Evolutionary conservation across 345 rosid species (phyloP).

Genomic region (Gossypium herbaceum): DNA sequence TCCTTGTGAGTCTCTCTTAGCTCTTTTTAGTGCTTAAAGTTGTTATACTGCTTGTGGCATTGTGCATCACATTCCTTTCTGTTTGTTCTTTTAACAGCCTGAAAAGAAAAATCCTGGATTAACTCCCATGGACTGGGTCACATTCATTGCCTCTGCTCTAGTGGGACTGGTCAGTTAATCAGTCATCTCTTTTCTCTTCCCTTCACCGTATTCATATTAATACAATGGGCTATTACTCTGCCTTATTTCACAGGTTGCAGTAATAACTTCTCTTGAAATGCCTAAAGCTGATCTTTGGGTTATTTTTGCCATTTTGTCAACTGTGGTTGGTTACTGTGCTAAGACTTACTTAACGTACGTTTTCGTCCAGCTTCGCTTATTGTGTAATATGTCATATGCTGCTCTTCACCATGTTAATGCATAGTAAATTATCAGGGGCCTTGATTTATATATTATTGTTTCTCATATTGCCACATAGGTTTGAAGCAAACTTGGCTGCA

Average conservation of each 20-base stretch:
- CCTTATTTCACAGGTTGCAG: slow-evolving; percentile 57
- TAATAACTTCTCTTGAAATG: slow-evolving; percentile 63
- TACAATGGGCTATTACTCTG: not conserved
- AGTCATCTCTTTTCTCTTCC: slow-evolving; percentile 7
- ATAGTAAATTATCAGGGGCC: not conserved
- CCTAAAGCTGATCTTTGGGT: slow-evolving; percentile 89
- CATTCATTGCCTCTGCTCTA: slow-evolving; percentile 64
- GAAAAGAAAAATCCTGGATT: slow-evolving; percentile 84
- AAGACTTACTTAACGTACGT: slow-evolving; percentile 81
- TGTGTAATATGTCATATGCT: not conserved
- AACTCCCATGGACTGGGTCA: slow-evolving; percentile 90
- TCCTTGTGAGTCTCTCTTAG: slow-evolving; percentile 53
- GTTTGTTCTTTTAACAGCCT: slow-evolving; percentile 43
- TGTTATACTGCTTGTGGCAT: slow-evolving; percentile 15
- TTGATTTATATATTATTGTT: slow-evolving; percentile 12
- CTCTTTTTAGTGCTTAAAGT: slow-evolving; percentile 17
- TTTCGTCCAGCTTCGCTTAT: slow-evolving; percentile 9
- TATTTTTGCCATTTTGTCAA: slow-evolving; percentile 20
- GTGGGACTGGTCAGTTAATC: slow-evolving; percentile 66
- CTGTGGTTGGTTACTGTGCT: slow-evolving; percentile 78
- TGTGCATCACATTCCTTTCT: slow-evolving; percentile 5
- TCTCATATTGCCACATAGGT: slow-evolving; percentile 47
- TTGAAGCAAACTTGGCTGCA: slow-evolving; percentile 58
- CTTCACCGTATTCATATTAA: not conserved
- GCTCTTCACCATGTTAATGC: not conserved